These are phyloP conservation scores for Zygotorulaspora mrakii DNA, from an alignment of 1,139 yeast genomes.

Conservation along the genomic window DNA sequence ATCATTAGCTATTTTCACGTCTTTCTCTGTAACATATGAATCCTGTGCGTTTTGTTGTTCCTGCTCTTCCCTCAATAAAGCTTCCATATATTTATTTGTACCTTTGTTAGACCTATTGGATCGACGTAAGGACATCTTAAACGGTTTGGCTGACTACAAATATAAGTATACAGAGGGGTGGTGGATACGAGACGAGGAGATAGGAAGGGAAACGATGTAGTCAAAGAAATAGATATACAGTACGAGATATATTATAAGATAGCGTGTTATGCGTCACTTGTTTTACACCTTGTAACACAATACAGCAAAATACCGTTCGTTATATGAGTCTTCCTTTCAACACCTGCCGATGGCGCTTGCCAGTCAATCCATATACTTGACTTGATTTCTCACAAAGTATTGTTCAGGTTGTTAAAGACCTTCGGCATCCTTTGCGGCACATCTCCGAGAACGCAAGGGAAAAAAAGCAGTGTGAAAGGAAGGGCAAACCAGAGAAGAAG, in stretches of 20 bases:
- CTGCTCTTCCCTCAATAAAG: constrained; percentile 21
- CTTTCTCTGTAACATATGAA: constrained; percentile 18
- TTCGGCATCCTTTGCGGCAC: too few relatives aligned
- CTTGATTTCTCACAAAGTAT: too few relatives aligned
- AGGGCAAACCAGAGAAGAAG: too few relatives aligned
- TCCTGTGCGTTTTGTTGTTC: constrained; percentile 21
- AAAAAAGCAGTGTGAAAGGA: too few relatives aligned
- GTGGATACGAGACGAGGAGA: constrained; percentile 4
- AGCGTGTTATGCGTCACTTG: too few relatives aligned
- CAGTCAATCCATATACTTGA: too few relatives aligned
- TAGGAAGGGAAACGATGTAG: constrained; percentile 3
- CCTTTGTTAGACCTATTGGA: constrained; percentile 31
- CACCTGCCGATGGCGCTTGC: too few relatives aligned
- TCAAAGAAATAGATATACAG: constrained; percentile 1
- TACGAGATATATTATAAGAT: constrained; percentile 1
- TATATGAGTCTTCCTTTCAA: too few relatives aligned
- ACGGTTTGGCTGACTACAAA: neutral
- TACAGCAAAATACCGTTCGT: too few relatives aligned
- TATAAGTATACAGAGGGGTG: neutral
- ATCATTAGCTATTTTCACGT: constrained; percentile 14
- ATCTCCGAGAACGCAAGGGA: too few relatives aligned
- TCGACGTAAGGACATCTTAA: constrained; percentile 22
- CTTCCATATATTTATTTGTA: constrained; percentile 24
- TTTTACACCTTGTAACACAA: too few relatives aligned
- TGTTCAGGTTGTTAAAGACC: too few relatives aligned